These are phyloP conservation scores for Xylaria sp. DNA, from an alignment of 2,329 filamentous ascomycete genomes.

Conservation along the genomic window DNA sequence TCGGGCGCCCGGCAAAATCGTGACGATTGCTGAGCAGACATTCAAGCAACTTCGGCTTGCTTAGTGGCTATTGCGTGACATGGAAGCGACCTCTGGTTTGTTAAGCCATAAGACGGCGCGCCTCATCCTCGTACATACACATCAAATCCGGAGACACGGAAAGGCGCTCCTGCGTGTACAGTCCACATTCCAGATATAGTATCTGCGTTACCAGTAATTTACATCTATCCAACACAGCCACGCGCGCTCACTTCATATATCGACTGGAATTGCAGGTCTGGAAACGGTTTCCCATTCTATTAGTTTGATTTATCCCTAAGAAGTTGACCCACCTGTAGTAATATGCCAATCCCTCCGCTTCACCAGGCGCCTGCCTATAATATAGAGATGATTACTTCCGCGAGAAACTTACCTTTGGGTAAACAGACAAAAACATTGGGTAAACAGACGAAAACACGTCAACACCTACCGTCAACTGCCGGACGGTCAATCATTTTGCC, in stretches of 20 bases:
- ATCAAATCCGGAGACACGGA: not conserved
- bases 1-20: not conserved
- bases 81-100: not conserved
- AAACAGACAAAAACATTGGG: not conserved
- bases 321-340: not conserved
- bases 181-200: not conserved
- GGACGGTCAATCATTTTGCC: constrained; percentile 4
- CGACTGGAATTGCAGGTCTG: not conserved
- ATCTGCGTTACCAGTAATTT: not conserved
- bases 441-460: not conserved
- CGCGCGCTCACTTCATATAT: not conserved
- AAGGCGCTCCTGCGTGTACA: not conserved
- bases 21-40: not conserved
- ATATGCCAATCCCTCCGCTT: not conserved
- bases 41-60: not conserved
- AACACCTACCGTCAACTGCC: not conserved
- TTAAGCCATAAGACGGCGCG: not conserved
- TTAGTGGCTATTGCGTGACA: not conserved
- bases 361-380: not conserved
- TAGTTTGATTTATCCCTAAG: not conserved
- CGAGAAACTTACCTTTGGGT: not conserved
- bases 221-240: not conserved
- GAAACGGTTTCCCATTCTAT: not conserved
- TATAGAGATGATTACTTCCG: not conserved
- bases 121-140: not conserved